These are phyloP conservation scores for Friedmanniomyces endolithicus DNA, from an alignment of 495 filamentous ascomycete genomes.

Conservation along the genomic window DNA sequence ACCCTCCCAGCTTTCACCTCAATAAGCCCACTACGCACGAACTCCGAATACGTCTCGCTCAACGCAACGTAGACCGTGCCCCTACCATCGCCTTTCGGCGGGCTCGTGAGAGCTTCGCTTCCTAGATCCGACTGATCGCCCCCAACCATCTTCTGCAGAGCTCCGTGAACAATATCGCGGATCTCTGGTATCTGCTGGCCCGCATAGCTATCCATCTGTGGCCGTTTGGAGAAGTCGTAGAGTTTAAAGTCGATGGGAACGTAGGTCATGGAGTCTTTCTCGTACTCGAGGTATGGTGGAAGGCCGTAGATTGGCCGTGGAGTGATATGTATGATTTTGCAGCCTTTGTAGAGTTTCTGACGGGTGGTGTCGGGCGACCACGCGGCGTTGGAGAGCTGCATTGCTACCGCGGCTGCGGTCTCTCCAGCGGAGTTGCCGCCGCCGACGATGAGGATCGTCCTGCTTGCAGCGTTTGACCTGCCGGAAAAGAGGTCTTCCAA, in stretches of 20 bases:
- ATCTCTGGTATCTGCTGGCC: constrained; percentile 8
- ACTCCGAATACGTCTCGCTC: constrained; percentile 57
- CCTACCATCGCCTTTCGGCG: constrained; percentile 22
- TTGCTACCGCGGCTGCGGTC: constrained; percentile 57
- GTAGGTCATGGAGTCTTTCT: constrained; percentile 41
- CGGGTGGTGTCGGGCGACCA: constrained; percentile 34
- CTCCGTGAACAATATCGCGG: constrained; percentile 6
- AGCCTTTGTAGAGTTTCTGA: constrained; percentile 25
- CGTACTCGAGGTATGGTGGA: constrained; percentile 42
- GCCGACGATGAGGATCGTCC: constrained; percentile 67
- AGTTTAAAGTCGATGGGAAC: constrained; percentile 64
- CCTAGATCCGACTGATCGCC: constrained; percentile 49
- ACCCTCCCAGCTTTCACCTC: constrained; percentile 35
- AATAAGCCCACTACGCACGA: constrained; percentile 55
- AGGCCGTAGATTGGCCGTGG: constrained; percentile 62
- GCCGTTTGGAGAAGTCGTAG: constrained; percentile 54
- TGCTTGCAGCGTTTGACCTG: constrained; percentile 18
- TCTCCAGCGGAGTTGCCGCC: constrained; percentile 78
- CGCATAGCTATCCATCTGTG: constrained; percentile 23
- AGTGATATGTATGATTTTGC: constrained; percentile 52
- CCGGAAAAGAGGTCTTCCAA: constrained; percentile 21
- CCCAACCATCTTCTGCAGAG: constrained; percentile 38
- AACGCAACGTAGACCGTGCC: constrained; percentile 55
- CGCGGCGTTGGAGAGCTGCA: constrained; percentile 48
- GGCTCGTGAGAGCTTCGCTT: constrained; percentile 28